phyloP scores from a whole-genome alignment of 2,329 filamentous ascomycete genomes.

The Ascocoryne sarcoides region DNA sequence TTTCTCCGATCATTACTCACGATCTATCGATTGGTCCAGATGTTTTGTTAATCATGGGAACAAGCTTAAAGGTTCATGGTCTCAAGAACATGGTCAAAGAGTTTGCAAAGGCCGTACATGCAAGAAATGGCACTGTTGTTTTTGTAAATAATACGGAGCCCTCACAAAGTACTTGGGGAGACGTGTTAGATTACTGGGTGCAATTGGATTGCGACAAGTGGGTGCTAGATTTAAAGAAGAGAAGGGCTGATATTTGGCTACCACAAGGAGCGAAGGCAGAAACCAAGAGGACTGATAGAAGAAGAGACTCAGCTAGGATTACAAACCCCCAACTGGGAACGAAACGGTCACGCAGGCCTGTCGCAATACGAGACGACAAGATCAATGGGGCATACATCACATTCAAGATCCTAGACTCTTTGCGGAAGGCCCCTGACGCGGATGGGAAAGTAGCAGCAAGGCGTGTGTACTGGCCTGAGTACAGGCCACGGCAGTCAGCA shows the following conservation, averaged over 20 bases:
- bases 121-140: constrained; percentile 56
- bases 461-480: constrained; percentile 12
- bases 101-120: constrained; percentile 62
- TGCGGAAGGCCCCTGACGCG: constrained; percentile 14
- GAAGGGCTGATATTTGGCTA: constrained; percentile 26
- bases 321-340: background rate
- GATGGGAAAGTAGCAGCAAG: constrained; percentile 14
- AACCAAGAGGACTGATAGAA: constrained; percentile 3
- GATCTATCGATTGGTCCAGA: constrained; percentile 58
- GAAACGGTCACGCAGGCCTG: constrained; percentile 13
- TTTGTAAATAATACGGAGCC: constrained; percentile 69
- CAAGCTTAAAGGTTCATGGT: constrained; percentile 61
- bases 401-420: constrained; percentile 24
- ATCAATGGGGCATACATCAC: constrained; percentile 23
- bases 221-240: constrained; percentile 48
- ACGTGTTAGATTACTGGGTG: constrained; percentile 66
- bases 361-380: constrained; percentile 23
- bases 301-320: constrained; percentile 7
- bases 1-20: constrained; percentile 59
- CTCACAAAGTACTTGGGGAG: constrained; percentile 62
- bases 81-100: constrained; percentile 62
- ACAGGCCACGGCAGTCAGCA: background rate
- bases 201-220: constrained; percentile 69
- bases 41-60: constrained; percentile 61
- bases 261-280: constrained; percentile 18